Base-by-base conservation (phyloP, 2,329 filamentous ascomycete species). In the Zasmidium angulare region DNA sequence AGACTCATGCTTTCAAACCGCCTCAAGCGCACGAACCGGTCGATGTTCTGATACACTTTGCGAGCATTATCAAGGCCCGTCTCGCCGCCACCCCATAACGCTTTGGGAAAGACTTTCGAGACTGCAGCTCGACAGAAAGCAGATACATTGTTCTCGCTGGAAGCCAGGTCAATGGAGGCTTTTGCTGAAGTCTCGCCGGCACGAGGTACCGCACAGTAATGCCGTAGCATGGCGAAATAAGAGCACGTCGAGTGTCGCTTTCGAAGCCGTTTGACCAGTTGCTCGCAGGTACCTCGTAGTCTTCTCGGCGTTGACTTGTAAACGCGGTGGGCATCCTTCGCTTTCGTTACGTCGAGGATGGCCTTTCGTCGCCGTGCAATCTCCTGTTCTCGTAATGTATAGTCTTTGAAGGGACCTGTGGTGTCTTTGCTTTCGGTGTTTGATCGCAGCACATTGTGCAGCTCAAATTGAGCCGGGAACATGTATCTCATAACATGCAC, bases 391-490 rank as follows among this genome's bases (percentile, higher is more conserved):
- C 93, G 87, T 11, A 91, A 73, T 0, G 89, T 93, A 71, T 96
- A 96, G 73, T 96, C 92, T 69, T 91, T 90, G 69, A 93, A 87
- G 23, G 83, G 84, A 67, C 93, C 89, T 0, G 85, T 79, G 0
- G 88, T 93, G 68, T 90, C 84, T 51, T 77, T 82, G 21, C 71
- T 72, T 71, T 95, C 83, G 17, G 89, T 81, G 2, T 79, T 76
- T 3, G 87, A 90, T 0, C 87, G 91, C 71, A 98, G 97, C n/a
- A 89, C 91, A 74, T 98, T 99, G 71, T 96, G 91, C 2, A 99
- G 78, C 14, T 86, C 85, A 70, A 96, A 98, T 69, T 98, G 93
- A 11, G 88, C 83, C 29, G 95, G 95, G 67, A 99, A 99, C 1
- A 99, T 87, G 74, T 98, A 93, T 80, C 93, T 95, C 84, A 96